Percentiles rank a stretch among this genome's conserved stretches.
Conservation (phyloP, 306 rosid species). For the cucumber (Cucumis sativus) region DNA sequence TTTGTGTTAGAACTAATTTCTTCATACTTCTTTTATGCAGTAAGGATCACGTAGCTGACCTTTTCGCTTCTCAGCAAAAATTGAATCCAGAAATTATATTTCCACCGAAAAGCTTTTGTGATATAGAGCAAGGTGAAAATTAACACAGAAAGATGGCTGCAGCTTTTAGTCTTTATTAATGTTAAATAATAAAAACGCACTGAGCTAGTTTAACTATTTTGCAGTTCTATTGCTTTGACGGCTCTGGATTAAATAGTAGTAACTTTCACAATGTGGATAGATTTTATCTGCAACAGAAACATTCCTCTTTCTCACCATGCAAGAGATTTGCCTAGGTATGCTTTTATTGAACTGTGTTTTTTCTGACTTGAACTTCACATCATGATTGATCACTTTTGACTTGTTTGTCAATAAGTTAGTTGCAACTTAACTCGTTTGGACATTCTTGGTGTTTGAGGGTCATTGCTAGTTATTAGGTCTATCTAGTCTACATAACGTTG, state of each 20-base stretch:
- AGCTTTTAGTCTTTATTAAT: not conserved
- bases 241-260: slow-evolving; percentile 19
- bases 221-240: slow-evolving; percentile 53
- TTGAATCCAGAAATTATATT: slow-evolving; percentile 42
- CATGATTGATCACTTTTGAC: not conserved
- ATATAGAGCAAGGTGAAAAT: slow-evolving; percentile 50
- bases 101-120: slow-evolving; percentile 46
- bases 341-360: not conserved
- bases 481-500: not conserved
- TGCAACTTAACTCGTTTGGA: not conserved
- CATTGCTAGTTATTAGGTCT: not conserved
- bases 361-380: not conserved
- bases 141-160: not conserved
- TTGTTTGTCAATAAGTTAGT: not conserved
- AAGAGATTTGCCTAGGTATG: slow-evolving; percentile 9
- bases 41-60: slow-evolving; percentile 34
- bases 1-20: slow-evolving; percentile 1
- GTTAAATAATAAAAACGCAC: not conserved
- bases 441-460: not conserved
- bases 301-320: not conserved
- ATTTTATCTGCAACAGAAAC: slow-evolving; percentile 2
- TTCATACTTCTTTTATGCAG: slow-evolving; percentile 42
- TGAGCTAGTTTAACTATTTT: slow-evolving; percentile 7
- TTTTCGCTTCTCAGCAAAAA: slow-evolving; percentile 39
- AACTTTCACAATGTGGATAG: slow-evolving; percentile 2